Evolutionary conservation across 352 stramenopile genomes (phyloP).

Genomic region (Globisporangium irregulare): DNA sequence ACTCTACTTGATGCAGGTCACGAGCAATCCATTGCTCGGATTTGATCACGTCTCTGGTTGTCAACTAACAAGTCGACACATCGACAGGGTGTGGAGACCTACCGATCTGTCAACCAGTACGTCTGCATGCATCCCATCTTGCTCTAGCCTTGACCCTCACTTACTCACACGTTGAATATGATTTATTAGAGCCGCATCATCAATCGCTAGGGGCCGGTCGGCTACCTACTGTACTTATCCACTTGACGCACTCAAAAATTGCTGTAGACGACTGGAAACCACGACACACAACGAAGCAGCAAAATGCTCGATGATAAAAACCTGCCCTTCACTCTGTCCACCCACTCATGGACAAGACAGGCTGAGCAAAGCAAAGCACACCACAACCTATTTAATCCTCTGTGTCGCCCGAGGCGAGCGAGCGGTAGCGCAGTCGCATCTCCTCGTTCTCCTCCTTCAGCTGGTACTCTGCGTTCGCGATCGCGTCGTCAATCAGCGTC

Average conservation of each 20-base stretch:
- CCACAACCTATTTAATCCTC: not conserved
- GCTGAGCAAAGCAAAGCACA: not conserved
- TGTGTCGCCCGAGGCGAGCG: not conserved
- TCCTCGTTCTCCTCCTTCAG: slow-evolving; percentile 26
- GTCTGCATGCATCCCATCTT: too few relatives aligned
- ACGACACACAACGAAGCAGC: not conserved
- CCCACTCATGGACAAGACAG: not conserved
- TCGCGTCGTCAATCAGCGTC: slow-evolving; percentile 23
- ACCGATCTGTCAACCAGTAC: too few relatives aligned
- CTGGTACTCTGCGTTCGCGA: not conserved
- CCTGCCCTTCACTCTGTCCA: not conserved
- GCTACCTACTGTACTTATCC: too few relatives aligned
- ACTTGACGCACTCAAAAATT: not conserved
- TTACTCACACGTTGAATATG: not conserved
- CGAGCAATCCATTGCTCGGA: too few relatives aligned
- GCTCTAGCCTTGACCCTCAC: not conserved
- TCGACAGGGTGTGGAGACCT: too few relatives aligned
- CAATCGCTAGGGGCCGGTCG: not conserved
- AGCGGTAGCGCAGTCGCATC: slow-evolving; percentile 24
- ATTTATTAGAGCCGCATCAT: not conserved
- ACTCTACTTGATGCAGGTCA: too few relatives aligned
- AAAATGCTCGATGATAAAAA: not conserved
- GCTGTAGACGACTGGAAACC: not conserved
- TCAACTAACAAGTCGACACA: too few relatives aligned
- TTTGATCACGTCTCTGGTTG: too few relatives aligned